Evolutionary conservation across 352 stramenopile species (phyloP).

Genomic region (Elongisporangium prolatum): DNA sequence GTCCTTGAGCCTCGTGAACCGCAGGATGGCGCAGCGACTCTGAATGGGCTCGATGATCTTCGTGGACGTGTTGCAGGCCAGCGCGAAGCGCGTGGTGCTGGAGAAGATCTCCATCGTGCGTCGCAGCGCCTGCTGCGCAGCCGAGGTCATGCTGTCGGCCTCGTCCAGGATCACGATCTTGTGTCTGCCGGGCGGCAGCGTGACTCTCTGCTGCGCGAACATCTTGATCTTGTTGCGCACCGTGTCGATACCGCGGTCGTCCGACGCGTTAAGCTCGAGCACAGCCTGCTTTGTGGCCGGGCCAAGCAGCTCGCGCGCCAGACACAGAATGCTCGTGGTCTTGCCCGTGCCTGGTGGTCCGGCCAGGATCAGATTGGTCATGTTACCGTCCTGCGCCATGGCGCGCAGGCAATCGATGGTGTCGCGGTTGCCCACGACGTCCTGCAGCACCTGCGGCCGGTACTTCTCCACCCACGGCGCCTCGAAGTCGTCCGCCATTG

Average conservation of each 20-base stretch:
- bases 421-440: constrained; percentile 98
- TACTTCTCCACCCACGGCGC: constrained; percentile 99
- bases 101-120: constrained; percentile 99
- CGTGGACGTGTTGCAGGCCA: constrained; percentile 98
- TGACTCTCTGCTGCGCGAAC: constrained; percentile 99
- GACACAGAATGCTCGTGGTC: constrained; percentile 91
- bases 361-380: constrained; percentile 98
- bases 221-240: constrained; percentile 98
- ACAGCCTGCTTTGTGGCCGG: constrained; percentile 86
- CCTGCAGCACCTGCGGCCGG: constrained; percentile 82
- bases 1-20: constrained; percentile 94
- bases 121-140: constrained; percentile 96
- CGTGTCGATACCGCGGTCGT: constrained; percentile 90
- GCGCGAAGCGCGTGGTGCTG: constrained; percentile 95
- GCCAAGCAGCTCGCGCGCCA: constrained; percentile 88
- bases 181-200: constrained; percentile 85
- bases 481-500: constrained; percentile 83
- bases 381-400: constrained; percentile 96
- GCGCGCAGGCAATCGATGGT: constrained; percentile 93
- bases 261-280: constrained; percentile 98
- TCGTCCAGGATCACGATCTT: constrained; percentile 99
- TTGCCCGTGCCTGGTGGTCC: constrained; percentile 92
- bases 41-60: constrained; percentile 99
- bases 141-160: constrained; percentile 97
- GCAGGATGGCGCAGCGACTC: constrained; percentile 96